Base-by-base conservation (phyloP, 2,329 filamentous ascomycete genomes). In the Fonsecaea pugnacius region DNA sequence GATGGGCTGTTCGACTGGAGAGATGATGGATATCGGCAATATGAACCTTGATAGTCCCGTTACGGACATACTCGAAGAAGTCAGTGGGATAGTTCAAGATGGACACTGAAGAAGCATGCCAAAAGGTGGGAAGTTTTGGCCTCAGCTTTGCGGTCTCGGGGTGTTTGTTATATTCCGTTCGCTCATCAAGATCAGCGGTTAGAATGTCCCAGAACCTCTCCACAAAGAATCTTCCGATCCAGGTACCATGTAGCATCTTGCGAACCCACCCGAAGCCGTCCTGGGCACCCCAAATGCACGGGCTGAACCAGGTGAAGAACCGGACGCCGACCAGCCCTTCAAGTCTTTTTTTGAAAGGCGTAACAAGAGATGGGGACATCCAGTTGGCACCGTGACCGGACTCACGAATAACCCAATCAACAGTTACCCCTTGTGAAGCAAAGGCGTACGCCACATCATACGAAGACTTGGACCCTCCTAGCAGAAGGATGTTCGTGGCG, bases 241-340 rank as follows among this genome's bases (percentile, higher is more conserved):
- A 78, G 0, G 83, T 85, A 3, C 75, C 72, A 63, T 87, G 84
- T 18, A 87, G 70, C 60, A 84, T 80, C 2, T 71, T 68, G 4
- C 82, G 77, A 1, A 82, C 69, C 53, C 54, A 55, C 4, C 7
- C 14, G 43, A 73, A 78, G 8, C 77, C 80, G 60, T 77, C 77
- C 14, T 82, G 83, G 1, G 81, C 78, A 6, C 87, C 88, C 87
- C 88, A 93, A 12, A 89, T 83, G 72, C 89, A 92, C 0, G 91
- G 90, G 60, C 85, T 88, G 75, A 93, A 87, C 87, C 88, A 92
- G 2, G 85, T 89, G 55, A 92, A 76, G 68, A 90, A 81, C 0
- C 90, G 83, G 4, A 88, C 83, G 18, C 33, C 52, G 32, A 55
- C 18, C 5, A 91, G 80, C 69, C 87, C 85, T 75, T 91, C 89